Evolutionary conservation across 331 rosid species (phyloP), one percentile per base, ranked within the genome.

Genomic region (Saraca asoca): DNA sequence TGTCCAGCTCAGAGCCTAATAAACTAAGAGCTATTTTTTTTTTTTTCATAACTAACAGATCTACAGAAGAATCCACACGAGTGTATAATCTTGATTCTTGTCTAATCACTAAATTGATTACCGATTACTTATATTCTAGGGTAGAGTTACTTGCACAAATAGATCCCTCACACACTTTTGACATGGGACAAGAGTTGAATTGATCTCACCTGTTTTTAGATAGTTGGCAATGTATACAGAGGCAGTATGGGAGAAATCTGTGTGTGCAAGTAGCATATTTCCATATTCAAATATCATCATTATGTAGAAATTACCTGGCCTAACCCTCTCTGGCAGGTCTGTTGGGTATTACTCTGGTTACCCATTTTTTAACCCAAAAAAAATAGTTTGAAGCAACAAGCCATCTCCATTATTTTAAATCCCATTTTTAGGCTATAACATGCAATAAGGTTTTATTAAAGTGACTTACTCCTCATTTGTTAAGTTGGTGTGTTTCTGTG

Each of bases 401-500:
- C 9, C 18, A 0, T n/a, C 20, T 9, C 15, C 43, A 61, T 66
- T 19, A 14, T 35, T 64, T 52, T 44, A 31, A 64, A 62, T 13
- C 33, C 62, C 8, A 5, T 11, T 38, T 15, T 57, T 19, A 24
- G 17, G 35, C 51, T 33, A 9, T n/a, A n/a, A 43, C 33, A 62
- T 18, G 58, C 74, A 54, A 20, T 41, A 43, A 18, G 35, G 34
- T 42, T 64, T 55, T 49, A 50, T 13, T 62, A 6, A 58, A 20
- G 10, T 48, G 60, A 33, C 59, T 61, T 16, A 57, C 33, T 69
- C 39, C 7, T 48, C 13, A 7, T 54, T 57, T 76, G 34, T 31
- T 43, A 18, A 20, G 35, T 75, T 33, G 73, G 48, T 64, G 41
- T 37, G 15, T 52, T 46, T 41, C 3, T 58, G 58, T 33, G 9